Base-by-base conservation (phyloP, 495 filamentous ascomycete species). In the Trichoderma asperelloides region DNA sequence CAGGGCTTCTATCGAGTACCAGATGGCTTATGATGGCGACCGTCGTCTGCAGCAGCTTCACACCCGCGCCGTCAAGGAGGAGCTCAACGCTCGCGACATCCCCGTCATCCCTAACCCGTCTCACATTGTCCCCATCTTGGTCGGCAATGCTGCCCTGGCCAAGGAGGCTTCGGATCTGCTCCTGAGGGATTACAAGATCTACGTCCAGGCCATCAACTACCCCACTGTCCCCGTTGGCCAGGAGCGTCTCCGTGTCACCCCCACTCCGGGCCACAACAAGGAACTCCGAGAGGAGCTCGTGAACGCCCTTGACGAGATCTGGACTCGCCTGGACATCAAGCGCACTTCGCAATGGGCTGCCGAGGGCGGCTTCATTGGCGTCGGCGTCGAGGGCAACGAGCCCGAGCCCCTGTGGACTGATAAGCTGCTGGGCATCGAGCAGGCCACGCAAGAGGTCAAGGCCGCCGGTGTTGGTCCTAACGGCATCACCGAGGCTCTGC, bases 121-220 rank as follows among this genome's bases (percentile, higher is more conserved):
- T 27, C 95, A 98, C 79, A 98, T 98, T 77, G 84, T 98, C 64
- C 95, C 95, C 15, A 85, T 97, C 57, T 84, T 98, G 8, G 95
- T 98, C 57, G 95, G 95, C 40, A 92, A 94, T 72, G 95, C 96
- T 40, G 93, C 93, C 76, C 80, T 96, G n/a, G 95, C 95, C 57
- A 96, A 92, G 80, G 78, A 88, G 71, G 95, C 96, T 8, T 92
- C 88, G 33, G 95, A 98, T 75, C 85, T 93, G 74, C 87, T 97
- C 8, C 82, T 98, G 11, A 87, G 91, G 68, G 87, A 95, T 67
- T 88, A 95, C 77, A 86, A 86, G 62, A 98, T 98, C 77, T 98
- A 98, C 73, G 95, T 98, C 16, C 95, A 98, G 78, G 91, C 91
- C 67, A 98, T 98, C 84, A 98, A 98, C 80, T 98, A 98, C 78